A percentile compares a stretch with the other conserved stretches of the same genome.
phyloP scores from a whole-genome alignment of 495 filamentous ascomycete genomes.

The Thermothielavioides terrestris region DNA sequence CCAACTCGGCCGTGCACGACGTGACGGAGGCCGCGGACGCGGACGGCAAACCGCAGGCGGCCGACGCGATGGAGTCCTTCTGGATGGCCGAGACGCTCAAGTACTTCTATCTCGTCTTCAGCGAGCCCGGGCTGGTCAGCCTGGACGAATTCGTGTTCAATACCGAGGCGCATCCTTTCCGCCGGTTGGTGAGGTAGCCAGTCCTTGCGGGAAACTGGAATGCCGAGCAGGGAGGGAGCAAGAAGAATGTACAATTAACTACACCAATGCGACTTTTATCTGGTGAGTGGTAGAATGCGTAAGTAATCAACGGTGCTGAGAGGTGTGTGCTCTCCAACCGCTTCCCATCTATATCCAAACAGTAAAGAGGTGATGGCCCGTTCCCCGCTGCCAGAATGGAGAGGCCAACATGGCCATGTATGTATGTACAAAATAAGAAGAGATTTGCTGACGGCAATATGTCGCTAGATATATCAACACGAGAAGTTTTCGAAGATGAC shows the following conservation, averaged over 20 bases:
- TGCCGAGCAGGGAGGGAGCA: too few species aligned
- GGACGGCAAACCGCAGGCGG: constrained; percentile 32
- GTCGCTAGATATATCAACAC: background rate
- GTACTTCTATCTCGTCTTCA: constrained; percentile 70
- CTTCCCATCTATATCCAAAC: too few species aligned
- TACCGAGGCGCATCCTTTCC: constrained; percentile 77
- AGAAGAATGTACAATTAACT: too few species aligned
- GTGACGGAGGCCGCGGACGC: too few species aligned
- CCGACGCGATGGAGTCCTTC: constrained; percentile 27
- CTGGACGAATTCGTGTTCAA: constrained; percentile 73
- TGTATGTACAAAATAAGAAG: background rate
- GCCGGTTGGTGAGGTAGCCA: background rate
- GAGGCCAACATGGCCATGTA: too few species aligned
- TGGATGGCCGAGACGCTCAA: constrained; percentile 43
- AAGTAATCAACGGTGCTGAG: too few species aligned
- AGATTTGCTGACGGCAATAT: background rate
- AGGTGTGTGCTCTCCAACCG: too few species aligned
- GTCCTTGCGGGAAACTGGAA: too few species aligned
- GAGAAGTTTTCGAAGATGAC: too few species aligned
- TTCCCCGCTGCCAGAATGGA: background rate
- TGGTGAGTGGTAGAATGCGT: too few species aligned
- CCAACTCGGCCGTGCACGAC: constrained; percentile 50
- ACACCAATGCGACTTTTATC: too few species aligned
- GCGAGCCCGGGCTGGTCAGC: constrained; percentile 58
- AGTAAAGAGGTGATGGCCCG: background rate